phyloP scores from a whole-genome alignment of 306 rosid genomes.

The Cucumis sativus region DNA sequence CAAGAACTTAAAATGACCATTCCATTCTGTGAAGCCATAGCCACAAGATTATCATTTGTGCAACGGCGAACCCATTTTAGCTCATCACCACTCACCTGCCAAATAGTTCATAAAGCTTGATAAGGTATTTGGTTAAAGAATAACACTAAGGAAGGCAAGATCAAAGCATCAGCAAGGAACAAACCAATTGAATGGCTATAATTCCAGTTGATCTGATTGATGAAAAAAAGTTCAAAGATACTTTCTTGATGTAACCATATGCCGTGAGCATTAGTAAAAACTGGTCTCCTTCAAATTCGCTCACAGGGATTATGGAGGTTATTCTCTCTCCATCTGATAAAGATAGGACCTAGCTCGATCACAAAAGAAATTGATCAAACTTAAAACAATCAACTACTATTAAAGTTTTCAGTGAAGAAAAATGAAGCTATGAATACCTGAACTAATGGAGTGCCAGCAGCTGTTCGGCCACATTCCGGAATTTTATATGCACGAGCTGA shows the following conservation, averaged over 20 bases:
- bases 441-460: slow-evolving; percentile 86
- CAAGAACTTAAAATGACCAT: slow-evolving; percentile 70
- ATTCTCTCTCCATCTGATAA: slow-evolving; percentile 89
- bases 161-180: slow-evolving; percentile 25
- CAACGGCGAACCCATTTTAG: slow-evolving; percentile 95
- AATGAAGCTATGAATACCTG: slow-evolving; percentile 36
- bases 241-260: slow-evolving; percentile 91
- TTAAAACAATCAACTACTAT: neutral
- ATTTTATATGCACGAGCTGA: slow-evolving; percentile 92
- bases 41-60: slow-evolving; percentile 81
- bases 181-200: slow-evolving; percentile 95
- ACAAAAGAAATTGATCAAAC: neutral
- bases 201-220: slow-evolving; percentile 87
- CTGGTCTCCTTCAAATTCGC: slow-evolving; percentile 75
- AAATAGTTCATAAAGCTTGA: slow-evolving; percentile 21
- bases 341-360: slow-evolving; percentile 62
- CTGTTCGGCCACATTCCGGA: slow-evolving; percentile 82
- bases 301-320: slow-evolving; percentile 89
- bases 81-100: slow-evolving; percentile 87
- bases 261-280: slow-evolving; percentile 85
- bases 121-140: slow-evolving; percentile 1
- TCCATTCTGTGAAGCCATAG: slow-evolving; percentile 96
- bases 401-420: neutral
- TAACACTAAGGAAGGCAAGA: slow-evolving; percentile 7
- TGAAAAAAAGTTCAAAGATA: slow-evolving; percentile 75